Conservation (phyloP, 1,139 yeast species). For the Protomyces arabidopsidicola region DNA sequence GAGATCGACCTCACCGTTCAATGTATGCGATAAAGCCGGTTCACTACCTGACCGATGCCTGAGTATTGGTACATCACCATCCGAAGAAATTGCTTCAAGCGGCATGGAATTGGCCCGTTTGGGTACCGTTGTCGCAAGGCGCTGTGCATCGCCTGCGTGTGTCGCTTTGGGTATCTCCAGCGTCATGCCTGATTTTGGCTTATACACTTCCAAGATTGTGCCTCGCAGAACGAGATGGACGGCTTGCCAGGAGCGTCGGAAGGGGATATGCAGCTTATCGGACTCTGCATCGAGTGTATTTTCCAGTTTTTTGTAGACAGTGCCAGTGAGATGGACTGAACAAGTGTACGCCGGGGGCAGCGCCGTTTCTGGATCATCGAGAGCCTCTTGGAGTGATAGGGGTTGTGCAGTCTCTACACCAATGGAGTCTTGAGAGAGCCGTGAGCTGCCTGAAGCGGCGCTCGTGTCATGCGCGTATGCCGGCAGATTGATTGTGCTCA, state of each 20-base stretch:
- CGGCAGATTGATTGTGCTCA: background rate
- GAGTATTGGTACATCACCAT: background rate
- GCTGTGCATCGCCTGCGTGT: background rate
- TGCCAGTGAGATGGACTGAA: constrained; percentile 17
- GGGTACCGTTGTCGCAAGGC: background rate
- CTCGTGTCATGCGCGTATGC: background rate
- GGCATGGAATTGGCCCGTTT: background rate
- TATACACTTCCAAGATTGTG: constrained; percentile 13
- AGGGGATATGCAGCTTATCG: constrained; percentile 9
- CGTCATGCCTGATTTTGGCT: background rate
- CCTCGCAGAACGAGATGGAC: constrained; percentile 7
- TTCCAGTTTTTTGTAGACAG: constrained; percentile 8
- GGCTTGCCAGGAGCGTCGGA: constrained; percentile 10
- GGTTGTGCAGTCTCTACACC: background rate
- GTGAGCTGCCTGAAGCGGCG: background rate
- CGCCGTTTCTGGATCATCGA: background rate
- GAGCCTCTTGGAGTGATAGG: background rate
- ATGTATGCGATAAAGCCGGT: background rate
- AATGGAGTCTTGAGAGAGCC: background rate
- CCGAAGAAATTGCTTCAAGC: background rate
- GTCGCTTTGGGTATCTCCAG: background rate
- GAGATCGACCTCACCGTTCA: background rate
- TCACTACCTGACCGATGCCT: background rate
- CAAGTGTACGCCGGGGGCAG: constrained; percentile 13
- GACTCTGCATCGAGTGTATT: constrained; percentile 2